phyloP scores from a whole-genome alignment of 2,329 filamentous ascomycete genomes.

The Myriangium duriaei region DNA sequence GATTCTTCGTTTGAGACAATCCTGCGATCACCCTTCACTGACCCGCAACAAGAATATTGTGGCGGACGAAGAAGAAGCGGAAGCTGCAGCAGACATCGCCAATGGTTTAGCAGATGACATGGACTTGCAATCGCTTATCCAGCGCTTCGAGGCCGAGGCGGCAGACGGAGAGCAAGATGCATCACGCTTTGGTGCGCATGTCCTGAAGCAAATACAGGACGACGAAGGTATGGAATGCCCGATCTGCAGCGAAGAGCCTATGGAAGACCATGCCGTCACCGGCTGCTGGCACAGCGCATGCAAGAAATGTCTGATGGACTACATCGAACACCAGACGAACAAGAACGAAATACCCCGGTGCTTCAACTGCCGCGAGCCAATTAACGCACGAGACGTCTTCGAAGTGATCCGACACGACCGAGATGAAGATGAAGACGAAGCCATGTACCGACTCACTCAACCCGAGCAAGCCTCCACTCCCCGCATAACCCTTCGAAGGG shows the following conservation, averaged over 20 bases:
- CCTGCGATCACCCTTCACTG: conserved; percentile 84
- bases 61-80: conserved; percentile 77
- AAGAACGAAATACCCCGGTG: conserved; percentile 67
- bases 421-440: conserved; percentile 28
- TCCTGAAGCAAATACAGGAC: conserved; percentile 79
- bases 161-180: conserved; percentile 45
- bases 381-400: conserved; percentile 77
- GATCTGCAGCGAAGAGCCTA: conserved; percentile 88
- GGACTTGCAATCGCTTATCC: conserved; percentile 78
- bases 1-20: conserved; percentile 81
- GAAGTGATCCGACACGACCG: conserved; percentile 73
- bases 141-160: conserved; percentile 59
- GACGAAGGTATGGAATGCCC: conserved; percentile 85
- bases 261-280: conserved; percentile 87
- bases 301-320: conserved; percentile 81
- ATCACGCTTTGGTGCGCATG: conserved; percentile 72
- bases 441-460: neutral
- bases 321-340: conserved; percentile 74
- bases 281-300: conserved; percentile 97
- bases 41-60: conserved; percentile 76
- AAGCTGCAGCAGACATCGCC: conserved; percentile 61
- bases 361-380: conserved; percentile 76
- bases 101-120: conserved; percentile 87
- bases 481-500: conserved; percentile 47
- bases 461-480: conserved; percentile 27